Percentiles rank a stretch among this genome's conserved stretches.
phyloP scores from a whole-genome alignment of 345 rosid genomes.

The Pelargonium nanum region DNA sequence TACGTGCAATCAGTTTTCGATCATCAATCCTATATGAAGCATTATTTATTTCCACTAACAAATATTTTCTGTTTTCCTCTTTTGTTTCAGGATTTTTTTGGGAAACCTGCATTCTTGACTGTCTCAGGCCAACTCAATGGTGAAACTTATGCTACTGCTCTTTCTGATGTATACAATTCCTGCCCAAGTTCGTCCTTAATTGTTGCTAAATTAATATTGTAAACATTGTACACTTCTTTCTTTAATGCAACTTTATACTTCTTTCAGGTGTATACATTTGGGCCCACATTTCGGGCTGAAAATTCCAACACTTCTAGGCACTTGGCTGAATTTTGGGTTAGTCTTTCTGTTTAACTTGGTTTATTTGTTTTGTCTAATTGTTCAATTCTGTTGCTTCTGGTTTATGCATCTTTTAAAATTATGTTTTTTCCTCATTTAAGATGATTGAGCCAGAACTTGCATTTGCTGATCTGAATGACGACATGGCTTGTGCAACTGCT shows the following conservation, averaged over 20 bases:
- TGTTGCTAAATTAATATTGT: constrained; percentile 5
- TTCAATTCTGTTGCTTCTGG: neutral
- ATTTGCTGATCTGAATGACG: constrained; percentile 91
- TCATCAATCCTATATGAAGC: neutral
- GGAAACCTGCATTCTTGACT: constrained; percentile 91
- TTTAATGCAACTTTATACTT: neutral
- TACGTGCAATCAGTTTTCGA: neutral
- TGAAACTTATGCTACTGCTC: constrained; percentile 96
- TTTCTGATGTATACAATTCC: constrained; percentile 59
- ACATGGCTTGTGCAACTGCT: constrained; percentile 99
- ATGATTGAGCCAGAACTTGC: constrained; percentile 99
- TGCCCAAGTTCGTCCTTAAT: constrained; percentile 7
- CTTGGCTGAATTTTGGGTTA: constrained; percentile 95
- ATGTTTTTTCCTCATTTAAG: constrained; percentile 29
- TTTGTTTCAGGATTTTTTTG: constrained; percentile 72
- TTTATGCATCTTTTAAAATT: constrained; percentile 9
- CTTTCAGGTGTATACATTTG: constrained; percentile 83
- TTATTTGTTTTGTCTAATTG: constrained; percentile 6
- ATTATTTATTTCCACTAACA: neutral
- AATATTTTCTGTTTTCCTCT: neutral
- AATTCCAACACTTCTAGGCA: constrained; percentile 93
- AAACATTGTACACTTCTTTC: constrained; percentile 4
- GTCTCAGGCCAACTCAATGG: constrained; percentile 99
- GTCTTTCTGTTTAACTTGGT: constrained; percentile 13
- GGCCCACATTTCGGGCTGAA: constrained; percentile 98